Base-by-base conservation (phyloP, 768 basidiomycete species). In the Leccinum subgranulosum region DNA sequence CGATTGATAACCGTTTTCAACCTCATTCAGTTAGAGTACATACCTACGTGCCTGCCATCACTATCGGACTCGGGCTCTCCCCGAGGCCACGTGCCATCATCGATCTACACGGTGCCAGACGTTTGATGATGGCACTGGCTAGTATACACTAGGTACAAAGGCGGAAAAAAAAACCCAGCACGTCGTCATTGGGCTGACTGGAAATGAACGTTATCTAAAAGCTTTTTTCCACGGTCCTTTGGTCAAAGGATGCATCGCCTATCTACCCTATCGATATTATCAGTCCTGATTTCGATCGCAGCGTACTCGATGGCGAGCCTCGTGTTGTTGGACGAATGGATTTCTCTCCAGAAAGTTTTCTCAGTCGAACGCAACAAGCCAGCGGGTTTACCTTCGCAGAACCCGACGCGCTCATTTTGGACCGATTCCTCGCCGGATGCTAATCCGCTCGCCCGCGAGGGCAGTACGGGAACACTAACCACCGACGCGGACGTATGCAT, bases 391-490 rank as follows among this genome's bases (percentile, higher is more conserved):
- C 92, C 91, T 0, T 82, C 83, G 0, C 57, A 74, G 1, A 84
- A 88, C 62, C 77, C 90, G 0, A 90, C 88, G 0, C 79, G 74
- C 25, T 88, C 92, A 0, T 89, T 88, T 69, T 93, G 92, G 91
- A 75, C 83, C 31, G 71, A 85, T 61, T 75, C 77, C 28, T 64
- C 71, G 1, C 79, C 82, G 0, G 78, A 75, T 21, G 85, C 79
- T 0, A 90, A 88, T 66, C 88, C 88, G 0, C 74, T 91, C 0
- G 87, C 85, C 0, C 74, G 71, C 3, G 80, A 82, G 54, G 92
- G 91, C 1, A 90, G 89, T 64, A 71, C 74, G 7, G 87, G 86
- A 1, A 59, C 70, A 2, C 69, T 92, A n/a, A 82, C 83, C 0
- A 49, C 65, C 0, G 81, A 84, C 51, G 84, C 84, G 3, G 90